These are phyloP conservation scores for Yamadazyma tumulicola DNA, from an alignment of 805 yeast species.

Conservation along the genomic window DNA sequence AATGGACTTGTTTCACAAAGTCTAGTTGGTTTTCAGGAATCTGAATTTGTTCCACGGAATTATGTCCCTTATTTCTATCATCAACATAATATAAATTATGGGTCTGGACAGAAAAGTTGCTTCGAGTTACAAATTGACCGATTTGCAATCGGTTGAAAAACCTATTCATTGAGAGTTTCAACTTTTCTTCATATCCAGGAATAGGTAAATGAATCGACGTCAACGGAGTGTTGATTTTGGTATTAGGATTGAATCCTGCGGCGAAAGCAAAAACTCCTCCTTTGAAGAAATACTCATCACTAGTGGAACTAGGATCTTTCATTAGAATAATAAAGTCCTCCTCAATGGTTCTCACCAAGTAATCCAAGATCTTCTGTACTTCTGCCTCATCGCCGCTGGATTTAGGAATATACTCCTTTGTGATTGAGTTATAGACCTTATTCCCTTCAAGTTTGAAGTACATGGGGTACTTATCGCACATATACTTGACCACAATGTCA, in stretches of 20 bases:
- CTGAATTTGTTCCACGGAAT: constrained; percentile 23
- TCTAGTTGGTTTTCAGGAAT: constrained; percentile 29
- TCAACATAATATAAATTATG: constrained; percentile 34
- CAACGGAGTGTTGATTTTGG: constrained; percentile 36
- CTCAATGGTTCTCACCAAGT: constrained; percentile 30
- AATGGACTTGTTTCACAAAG: constrained; percentile 36
- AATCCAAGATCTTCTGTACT: constrained; percentile 17
- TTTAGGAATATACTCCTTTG: constrained; percentile 15
- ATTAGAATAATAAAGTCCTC: constrained; percentile 39
- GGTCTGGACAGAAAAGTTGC: constrained; percentile 41
- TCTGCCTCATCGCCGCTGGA: constrained; percentile 7
- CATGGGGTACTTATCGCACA: constrained; percentile 39
- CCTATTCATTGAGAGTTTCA: constrained; percentile 39
- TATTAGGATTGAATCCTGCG: constrained; percentile 40
- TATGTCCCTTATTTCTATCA: constrained; percentile 39
- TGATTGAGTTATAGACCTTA: constrained; percentile 24
- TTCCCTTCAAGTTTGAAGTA: constrained; percentile 21
- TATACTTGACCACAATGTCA: constrained; percentile 24
- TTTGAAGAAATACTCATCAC: constrained; percentile 39
- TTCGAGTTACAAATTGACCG: constrained; percentile 37
- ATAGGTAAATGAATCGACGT: constrained; percentile 38
- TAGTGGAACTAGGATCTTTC: constrained; percentile 33
- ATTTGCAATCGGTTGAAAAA: constrained; percentile 34
- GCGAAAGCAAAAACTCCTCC: constrained; percentile 45
- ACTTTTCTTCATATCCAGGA: constrained; percentile 39